These are phyloP conservation scores for Crucibulum laeve DNA, from an alignment of 768 basidiomycete genomes.

Conservation along the genomic window DNA sequence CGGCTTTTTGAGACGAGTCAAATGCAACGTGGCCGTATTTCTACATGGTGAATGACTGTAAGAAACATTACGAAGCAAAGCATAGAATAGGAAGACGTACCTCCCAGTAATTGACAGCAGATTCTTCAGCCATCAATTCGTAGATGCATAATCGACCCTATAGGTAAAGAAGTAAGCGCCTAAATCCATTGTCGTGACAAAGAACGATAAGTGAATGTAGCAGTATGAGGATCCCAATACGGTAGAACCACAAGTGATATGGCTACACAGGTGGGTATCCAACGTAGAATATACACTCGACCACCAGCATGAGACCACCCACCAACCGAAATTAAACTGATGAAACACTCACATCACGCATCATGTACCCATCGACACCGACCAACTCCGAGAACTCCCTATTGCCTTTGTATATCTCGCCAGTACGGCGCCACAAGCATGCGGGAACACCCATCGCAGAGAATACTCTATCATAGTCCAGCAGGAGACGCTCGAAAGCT, in stretches of 20 bases:
- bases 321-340: neutral
- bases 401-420: conserved; percentile 98
- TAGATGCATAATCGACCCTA: conserved; percentile 93
- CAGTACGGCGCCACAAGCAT: conserved; percentile 94
- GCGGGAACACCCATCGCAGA: conserved; percentile 96
- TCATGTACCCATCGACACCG: conserved; percentile 80
- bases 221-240: no score
- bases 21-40: conserved; percentile 96
- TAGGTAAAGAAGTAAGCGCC: conserved; percentile 6
- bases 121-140: conserved; percentile 97
- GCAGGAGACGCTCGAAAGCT: conserved; percentile 89
- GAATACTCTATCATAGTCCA: conserved; percentile 94
- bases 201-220: conserved; percentile 1
- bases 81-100: conserved; percentile 27
- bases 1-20: conserved; percentile 88
- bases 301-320: neutral
- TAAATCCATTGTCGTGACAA: conserved; percentile 1
- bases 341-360: conserved; percentile 65
- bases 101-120: conserved; percentile 97
- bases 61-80: neutral
- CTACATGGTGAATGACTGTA: conserved; percentile 28
- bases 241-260: no score
- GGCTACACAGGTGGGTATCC: no score
- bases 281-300: no score
- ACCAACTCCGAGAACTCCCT: conserved; percentile 91